Base-by-base conservation (phyloP, 805 yeast species). In the Cyberlindnera veronae region DNA sequence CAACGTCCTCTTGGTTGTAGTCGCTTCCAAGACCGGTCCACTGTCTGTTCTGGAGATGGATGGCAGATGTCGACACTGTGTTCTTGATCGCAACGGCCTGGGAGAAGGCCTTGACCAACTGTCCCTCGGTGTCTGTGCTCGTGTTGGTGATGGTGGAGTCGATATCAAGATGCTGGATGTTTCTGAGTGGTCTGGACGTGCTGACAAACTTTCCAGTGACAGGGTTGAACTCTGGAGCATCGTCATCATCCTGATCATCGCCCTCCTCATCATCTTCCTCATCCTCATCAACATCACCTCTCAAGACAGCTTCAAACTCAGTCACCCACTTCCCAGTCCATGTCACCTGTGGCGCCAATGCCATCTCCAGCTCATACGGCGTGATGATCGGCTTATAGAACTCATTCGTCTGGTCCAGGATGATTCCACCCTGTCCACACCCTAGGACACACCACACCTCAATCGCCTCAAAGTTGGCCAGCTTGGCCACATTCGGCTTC, bases 261-360 rank as follows among this genome's bases (percentile, higher is more conserved):
- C 13, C 41, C 44, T n/a, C 58, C 0, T 55, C 55, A 3, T 55
- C 54, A 5, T 60, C 64, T 0, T 58, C 63, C 1, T 59, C 68
- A 1, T 51, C 58, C 1, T 57, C 54, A 3, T 56, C 58, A n/a
- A 67, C 4, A 81, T 66, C 3, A 77, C 72, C 29, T n/a, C n/a
- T n/a, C n/a, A n/a, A n/a, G n/a, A n/a, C n/a, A n/a, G n/a, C n/a
- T n/a, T 75, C 76, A 61, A 90, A 89, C 51, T 85, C 93, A 1
- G 88, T 78, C 10, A 85, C 75, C 98, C 99, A 93, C 50, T 84
- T 74, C 1, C 98, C 98, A 0, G 95, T 81, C 99, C 99, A 93
- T 1, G 79, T 69, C 17, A 87, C 70, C 47, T 84, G 88, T 18
- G 76, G 79, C 46, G 76, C 75, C 42, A 93, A 69, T 0, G 98